Percentiles rank a stretch among this genome's conserved stretches.
Evolutionary conservation across 2,329 filamentous ascomycete genomes (phyloP).

Genomic region (Aspergillus hortae): DNA sequence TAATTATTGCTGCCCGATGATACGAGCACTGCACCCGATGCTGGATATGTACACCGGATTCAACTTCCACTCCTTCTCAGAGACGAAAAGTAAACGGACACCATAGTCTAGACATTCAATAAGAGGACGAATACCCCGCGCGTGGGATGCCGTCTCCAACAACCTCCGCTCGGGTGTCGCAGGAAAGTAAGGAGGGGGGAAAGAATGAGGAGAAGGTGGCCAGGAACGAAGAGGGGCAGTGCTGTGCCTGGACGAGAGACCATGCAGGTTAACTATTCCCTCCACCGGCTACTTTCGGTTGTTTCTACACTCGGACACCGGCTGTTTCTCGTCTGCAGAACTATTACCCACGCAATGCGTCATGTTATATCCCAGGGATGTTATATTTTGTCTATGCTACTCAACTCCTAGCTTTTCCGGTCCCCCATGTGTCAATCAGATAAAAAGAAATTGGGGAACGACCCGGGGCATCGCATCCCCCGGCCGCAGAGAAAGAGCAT

Average conservation of each 20-base stretch:
- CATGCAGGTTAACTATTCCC: neutral
- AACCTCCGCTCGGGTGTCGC: too few species aligned
- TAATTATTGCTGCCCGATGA: too few species aligned
- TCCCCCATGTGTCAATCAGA: neutral
- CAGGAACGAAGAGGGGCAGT: neutral
- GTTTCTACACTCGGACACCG: neutral
- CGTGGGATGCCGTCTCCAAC: too few species aligned
- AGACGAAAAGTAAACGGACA: too few species aligned
- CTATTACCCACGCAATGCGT: neutral
- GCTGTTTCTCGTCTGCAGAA: neutral
- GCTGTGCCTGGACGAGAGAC: neutral
- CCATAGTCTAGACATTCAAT: too few species aligned
- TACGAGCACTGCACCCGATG: too few species aligned
- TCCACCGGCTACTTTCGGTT: neutral
- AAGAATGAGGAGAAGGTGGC: neutral
- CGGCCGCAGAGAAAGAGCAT: conserved; percentile 2
- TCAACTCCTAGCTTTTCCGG: conserved; percentile 1
- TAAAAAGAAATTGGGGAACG: neutral
- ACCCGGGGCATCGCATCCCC: neutral
- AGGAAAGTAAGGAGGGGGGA: too few species aligned
- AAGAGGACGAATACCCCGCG: too few species aligned
- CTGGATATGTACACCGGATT: too few species aligned
- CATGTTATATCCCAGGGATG: conserved; percentile 2
- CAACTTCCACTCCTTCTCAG: too few species aligned
- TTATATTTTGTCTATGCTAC: conserved; percentile 7